Conservation (phyloP, 441 rosid species). For the Rhodomyrtus psidioides region DNA sequence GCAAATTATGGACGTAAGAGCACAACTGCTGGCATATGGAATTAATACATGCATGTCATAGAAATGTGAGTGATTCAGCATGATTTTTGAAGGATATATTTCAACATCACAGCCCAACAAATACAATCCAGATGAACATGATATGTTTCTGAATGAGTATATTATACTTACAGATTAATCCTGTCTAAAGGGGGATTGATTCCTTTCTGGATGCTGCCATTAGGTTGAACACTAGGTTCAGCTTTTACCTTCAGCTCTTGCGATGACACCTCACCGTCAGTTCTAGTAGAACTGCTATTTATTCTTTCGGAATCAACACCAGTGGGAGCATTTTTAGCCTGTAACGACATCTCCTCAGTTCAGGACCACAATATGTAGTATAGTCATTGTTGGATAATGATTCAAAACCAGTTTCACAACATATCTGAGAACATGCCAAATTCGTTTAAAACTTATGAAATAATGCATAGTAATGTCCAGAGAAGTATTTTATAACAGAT, state of each 20-base stretch:
- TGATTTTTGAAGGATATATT: not conserved
- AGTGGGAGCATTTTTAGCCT: constrained; percentile 30
- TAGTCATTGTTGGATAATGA: not conserved
- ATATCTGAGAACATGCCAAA: not conserved
- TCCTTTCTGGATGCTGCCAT: constrained; percentile 21
- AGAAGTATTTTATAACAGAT: not conserved
- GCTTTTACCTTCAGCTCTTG: constrained; percentile 12
- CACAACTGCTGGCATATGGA: not conserved
- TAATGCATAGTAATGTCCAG: not conserved
- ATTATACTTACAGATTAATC: constrained; percentile 55
- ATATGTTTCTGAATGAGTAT: not conserved
- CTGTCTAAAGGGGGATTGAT: constrained; percentile 49
- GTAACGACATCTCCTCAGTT: constrained; percentile 5
- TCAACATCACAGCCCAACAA: not conserved
- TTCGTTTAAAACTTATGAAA: not conserved
- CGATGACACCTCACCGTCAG: constrained; percentile 2
- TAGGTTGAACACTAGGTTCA: constrained; percentile 21
- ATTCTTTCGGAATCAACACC: constrained; percentile 10
- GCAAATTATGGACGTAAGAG: not conserved
- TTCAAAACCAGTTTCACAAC: not conserved
- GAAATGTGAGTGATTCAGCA: not conserved
- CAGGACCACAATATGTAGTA: not conserved
- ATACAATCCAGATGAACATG: not conserved
- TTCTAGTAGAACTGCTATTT: not conserved
- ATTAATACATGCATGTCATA: not conserved